phyloP scores from a whole-genome alignment of 441 rosid genomes.

The Adansonia rubrostipa region DNA sequence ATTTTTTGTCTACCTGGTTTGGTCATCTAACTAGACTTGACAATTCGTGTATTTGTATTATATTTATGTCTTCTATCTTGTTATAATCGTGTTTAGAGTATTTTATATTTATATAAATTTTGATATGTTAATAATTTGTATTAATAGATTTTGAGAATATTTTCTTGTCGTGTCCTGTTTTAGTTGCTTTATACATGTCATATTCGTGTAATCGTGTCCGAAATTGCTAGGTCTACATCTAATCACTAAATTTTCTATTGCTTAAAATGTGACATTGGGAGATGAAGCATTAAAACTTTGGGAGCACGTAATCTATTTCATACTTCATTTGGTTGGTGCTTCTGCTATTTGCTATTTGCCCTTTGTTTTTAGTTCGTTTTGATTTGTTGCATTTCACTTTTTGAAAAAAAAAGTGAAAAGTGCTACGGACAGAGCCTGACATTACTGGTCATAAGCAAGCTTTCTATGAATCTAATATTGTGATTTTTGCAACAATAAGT shows the following conservation, averaged over 20 bases:
- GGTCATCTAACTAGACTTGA: not conserved
- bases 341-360: not conserved
- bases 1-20: not conserved
- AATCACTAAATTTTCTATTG: not conserved
- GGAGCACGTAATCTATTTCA: not conserved
- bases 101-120: no score
- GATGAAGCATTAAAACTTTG: conserved; percentile 20
- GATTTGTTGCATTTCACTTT: not conserved
- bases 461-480: not conserved
- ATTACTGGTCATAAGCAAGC: not conserved
- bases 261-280: not conserved
- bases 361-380: not conserved
- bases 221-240: not conserved
- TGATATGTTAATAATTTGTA: no score
- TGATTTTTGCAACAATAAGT: not conserved
- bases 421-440: not conserved
- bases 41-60: no score
- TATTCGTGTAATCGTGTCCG: no score
- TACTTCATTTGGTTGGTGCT: not conserved
- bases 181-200: no score
- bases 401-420: not conserved
- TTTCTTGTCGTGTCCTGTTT: no score
- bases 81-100: no score
- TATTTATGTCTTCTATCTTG: no score
- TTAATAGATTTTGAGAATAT: no score